A percentile compares a stretch with the other conserved stretches of the same genome.
These are phyloP conservation scores for Circinella minor DNA, from an alignment of 371 early-diverging fungal species.

Conservation along the genomic window DNA sequence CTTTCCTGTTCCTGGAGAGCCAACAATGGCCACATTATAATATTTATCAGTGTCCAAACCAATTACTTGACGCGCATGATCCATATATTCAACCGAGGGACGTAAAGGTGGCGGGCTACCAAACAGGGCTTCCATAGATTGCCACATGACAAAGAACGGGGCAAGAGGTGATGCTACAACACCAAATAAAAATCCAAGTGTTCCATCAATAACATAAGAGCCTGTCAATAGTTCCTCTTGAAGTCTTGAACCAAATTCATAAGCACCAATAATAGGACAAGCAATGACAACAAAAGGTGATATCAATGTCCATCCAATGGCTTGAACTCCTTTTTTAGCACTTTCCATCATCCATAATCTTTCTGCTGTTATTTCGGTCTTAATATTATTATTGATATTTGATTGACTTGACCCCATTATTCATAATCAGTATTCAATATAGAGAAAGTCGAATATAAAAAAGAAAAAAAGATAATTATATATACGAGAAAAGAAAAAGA, in stretches of 20 bases:
- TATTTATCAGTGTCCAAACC: conserved; percentile 14
- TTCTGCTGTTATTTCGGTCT: conserved; percentile 21
- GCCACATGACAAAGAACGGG: conserved; percentile 32
- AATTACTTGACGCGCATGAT: conserved; percentile 5
- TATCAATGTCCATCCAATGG: conserved; percentile 24
- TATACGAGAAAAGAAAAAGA: not conserved
- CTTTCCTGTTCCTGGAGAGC: conserved; percentile 40
- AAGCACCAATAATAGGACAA: conserved; percentile 38
- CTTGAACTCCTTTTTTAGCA: conserved; percentile 28
- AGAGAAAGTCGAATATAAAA: too few species aligned
- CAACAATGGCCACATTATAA: conserved; percentile 35
- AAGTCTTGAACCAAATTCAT: conserved; percentile 28
- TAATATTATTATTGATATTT: not conserved
- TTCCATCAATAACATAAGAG: conserved; percentile 19
- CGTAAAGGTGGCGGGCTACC: conserved; percentile 8
- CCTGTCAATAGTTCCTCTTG: conserved; percentile 30
- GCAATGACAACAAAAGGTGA: conserved; percentile 35
- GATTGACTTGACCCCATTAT: not conserved
- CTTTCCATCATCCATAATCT: conserved; percentile 27
- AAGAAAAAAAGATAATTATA: too few species aligned
- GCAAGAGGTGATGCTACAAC: conserved; percentile 32
- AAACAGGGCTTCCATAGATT: conserved; percentile 25
- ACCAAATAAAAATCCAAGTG: conserved; percentile 33
- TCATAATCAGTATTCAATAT: too few species aligned
- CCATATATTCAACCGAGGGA: not conserved